Percentiles rank a stretch among this genome's conserved stretches.
These are phyloP conservation scores for Boletus sp. DNA, from an alignment of 768 basidiomycete genomes.

Conservation along the genomic window DNA sequence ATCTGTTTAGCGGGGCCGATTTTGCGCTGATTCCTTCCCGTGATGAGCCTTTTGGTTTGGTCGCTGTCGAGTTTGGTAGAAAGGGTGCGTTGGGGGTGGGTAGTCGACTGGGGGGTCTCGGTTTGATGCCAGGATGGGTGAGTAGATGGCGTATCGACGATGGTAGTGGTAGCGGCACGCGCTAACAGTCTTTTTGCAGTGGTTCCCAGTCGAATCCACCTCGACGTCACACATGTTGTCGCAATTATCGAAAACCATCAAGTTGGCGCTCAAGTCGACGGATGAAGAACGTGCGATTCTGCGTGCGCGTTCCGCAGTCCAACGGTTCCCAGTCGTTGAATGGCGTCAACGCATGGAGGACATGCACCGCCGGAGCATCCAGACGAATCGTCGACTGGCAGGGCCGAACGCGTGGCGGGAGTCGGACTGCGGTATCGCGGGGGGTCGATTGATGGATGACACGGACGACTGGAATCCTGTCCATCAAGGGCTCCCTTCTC, in stretches of 20 bases:
- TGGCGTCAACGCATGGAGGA: slow-evolving; percentile 97
- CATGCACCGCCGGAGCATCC: slow-evolving; percentile 85
- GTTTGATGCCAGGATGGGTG: slow-evolving; percentile 98
- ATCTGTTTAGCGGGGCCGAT: slow-evolving; percentile 91
- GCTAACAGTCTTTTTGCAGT: slow-evolving; percentile 42
- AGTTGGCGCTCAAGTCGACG: slow-evolving; percentile 86
- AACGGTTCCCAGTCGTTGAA: slow-evolving; percentile 96
- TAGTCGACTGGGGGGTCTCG: slow-evolving; percentile 88
- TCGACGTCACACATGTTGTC: slow-evolving; percentile 94
- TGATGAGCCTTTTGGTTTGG: slow-evolving; percentile 94
- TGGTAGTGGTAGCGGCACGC: no score
- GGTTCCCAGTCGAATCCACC: slow-evolving; percentile 95
- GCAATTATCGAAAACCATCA: slow-evolving; percentile 91
- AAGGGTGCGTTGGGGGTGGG: slow-evolving; percentile 97
- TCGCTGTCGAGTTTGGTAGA: slow-evolving; percentile 93
- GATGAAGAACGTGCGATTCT: slow-evolving; percentile 90
- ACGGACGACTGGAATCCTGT: slow-evolving; percentile 81
- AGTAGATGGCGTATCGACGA: slow-evolving; percentile 26
- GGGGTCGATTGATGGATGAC: slow-evolving; percentile 51
- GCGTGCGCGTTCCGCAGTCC: slow-evolving; percentile 89
- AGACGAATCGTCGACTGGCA: slow-evolving; percentile 62
- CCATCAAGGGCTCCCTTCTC: slow-evolving; percentile 56
- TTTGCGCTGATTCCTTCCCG: slow-evolving; percentile 94
- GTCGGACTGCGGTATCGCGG: slow-evolving; percentile 55
- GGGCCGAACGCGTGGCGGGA: slow-evolving; percentile 75